Conservation (phyloP, 192 early-diverging fungal genomes). For the Rhizoclosmatium globosum region DNA sequence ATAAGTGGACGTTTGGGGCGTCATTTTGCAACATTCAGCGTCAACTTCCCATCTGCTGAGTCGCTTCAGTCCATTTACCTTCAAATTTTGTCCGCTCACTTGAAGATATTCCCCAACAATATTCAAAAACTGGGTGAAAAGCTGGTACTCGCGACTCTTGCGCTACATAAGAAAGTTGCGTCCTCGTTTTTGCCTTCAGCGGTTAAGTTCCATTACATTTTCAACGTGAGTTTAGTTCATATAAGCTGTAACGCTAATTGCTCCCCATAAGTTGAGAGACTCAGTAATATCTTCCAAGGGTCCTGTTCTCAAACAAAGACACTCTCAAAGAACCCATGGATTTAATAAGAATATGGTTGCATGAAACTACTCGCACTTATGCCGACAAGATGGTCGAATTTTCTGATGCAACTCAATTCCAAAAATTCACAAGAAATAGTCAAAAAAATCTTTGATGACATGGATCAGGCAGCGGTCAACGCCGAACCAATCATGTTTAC, state of each 20-base stretch:
- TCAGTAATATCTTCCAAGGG: slow-evolving; percentile 73
- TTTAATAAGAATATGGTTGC: slow-evolving; percentile 62
- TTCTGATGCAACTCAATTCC: slow-evolving; percentile 54
- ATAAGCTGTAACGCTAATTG: slow-evolving; percentile 68
- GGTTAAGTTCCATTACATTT: slow-evolving; percentile 74
- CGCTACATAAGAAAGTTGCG: slow-evolving; percentile 67
- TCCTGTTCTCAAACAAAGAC: slow-evolving; percentile 68
- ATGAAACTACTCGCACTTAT: slow-evolving; percentile 67
- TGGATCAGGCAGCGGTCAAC: slow-evolving; percentile 63
- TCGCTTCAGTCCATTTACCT: slow-evolving; percentile 67
- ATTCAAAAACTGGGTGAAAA: slow-evolving; percentile 65
- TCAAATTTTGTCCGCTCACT: slow-evolving; percentile 62
- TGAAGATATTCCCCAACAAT: slow-evolving; percentile 62
- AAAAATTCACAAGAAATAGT: slow-evolving; percentile 63
- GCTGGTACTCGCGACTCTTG: slow-evolving; percentile 59
- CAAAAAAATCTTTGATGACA: slow-evolving; percentile 70
- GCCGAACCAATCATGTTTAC: slow-evolving; percentile 67
- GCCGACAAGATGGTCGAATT: slow-evolving; percentile 69
- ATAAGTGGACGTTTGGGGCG: slow-evolving; percentile 64
- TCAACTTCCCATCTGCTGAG: slow-evolving; percentile 69
- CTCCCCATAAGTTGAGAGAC: slow-evolving; percentile 68
- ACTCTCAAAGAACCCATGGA: slow-evolving; percentile 66
- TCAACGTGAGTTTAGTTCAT: slow-evolving; percentile 66
- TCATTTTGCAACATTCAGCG: slow-evolving; percentile 70
- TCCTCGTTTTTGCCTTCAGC: slow-evolving; percentile 66